A percentile compares a stretch with the other conserved stretches of the same genome.
phyloP scores from a whole-genome alignment of 805 yeast genomes.

The Saccharomyces mikatae region DNA sequence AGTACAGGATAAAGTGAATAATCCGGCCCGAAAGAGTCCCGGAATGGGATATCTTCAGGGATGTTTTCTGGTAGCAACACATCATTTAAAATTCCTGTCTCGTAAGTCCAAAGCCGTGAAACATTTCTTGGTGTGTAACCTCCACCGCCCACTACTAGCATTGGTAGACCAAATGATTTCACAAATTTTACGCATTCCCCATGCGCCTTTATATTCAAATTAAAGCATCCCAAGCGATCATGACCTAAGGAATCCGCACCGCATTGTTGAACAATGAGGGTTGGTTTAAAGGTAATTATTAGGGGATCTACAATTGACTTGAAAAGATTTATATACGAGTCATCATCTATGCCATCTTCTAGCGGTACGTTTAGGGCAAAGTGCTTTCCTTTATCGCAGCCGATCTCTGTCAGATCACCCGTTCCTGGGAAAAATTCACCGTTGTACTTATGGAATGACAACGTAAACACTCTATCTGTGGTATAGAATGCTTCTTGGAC shows the following conservation, averaged over 20 bases:
- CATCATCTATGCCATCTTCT: slow-evolving; percentile 91
- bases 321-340: slow-evolving; percentile 35
- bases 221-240: slow-evolving; percentile 92
- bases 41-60: slow-evolving; percentile 68
- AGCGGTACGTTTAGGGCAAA: slow-evolving; percentile 81
- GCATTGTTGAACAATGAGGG: slow-evolving; percentile 94
- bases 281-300: slow-evolving; percentile 80
- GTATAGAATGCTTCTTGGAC: slow-evolving; percentile 91
- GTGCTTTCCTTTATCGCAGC: slow-evolving; percentile 77
- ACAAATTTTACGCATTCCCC: slow-evolving; percentile 92
- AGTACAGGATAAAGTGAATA: slow-evolving; percentile 76
- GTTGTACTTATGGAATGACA: slow-evolving; percentile 79
- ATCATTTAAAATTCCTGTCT: slow-evolving; percentile 79
- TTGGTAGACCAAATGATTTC: slow-evolving; percentile 76
- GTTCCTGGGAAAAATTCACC: slow-evolving; percentile 94
- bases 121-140: slow-evolving; percentile 98
- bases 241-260: slow-evolving; percentile 97
- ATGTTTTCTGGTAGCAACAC: slow-evolving; percentile 67
- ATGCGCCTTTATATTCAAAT: slow-evolving; percentile 86
- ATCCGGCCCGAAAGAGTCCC: slow-evolving; percentile 85
- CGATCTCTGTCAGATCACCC: slow-evolving; percentile 76
- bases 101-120: slow-evolving; percentile 90
- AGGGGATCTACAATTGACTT: slow-evolving; percentile 86
- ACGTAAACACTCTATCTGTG: slow-evolving; percentile 85
- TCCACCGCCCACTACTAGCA: slow-evolving; percentile 95